Conservation (phyloP, 169 alveolate genomes). For the Cyclospora cayetanensis region DNA sequence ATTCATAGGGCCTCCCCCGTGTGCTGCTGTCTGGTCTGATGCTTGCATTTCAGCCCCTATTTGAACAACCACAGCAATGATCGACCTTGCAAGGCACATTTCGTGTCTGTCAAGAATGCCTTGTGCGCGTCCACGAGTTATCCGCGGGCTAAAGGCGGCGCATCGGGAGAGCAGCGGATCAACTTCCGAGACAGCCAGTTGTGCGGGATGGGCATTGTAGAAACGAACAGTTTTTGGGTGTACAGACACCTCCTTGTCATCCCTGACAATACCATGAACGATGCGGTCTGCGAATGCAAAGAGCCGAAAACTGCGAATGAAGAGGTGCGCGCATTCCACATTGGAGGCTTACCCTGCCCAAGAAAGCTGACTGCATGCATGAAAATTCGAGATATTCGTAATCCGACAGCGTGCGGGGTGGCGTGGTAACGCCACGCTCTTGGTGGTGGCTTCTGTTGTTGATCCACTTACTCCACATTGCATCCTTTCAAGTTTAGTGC, state of each 20-base stretch:
- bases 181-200: conserved; percentile 43
- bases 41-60: conserved; percentile 26
- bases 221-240: conserved; percentile 74
- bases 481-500: too few relatives aligned
- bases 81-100: conserved; percentile 45
- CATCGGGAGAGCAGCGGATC: neutral
- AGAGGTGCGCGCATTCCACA: conserved; percentile 49
- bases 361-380: too few relatives aligned
- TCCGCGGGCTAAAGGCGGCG: neutral
- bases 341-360: too few relatives aligned
- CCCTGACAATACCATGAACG: conserved; percentile 76
- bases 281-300: conserved; percentile 77
- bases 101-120: conserved; percentile 39
- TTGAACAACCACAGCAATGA: conserved; percentile 22
- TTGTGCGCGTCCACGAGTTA: conserved; percentile 57
- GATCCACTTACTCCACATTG: too few relatives aligned
- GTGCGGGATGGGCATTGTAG: conserved; percentile 77
- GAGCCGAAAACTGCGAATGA: conserved; percentile 43
- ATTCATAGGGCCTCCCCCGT: neutral
- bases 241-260: conserved; percentile 72
- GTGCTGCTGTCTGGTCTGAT: neutral
- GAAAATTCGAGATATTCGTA: neutral
- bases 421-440: neutral
- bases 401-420: neutral
- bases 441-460: too few relatives aligned